Evolutionary conservation across 306 rosid species (phyloP).

Genomic region (Ziziphus jujuba): DNA sequence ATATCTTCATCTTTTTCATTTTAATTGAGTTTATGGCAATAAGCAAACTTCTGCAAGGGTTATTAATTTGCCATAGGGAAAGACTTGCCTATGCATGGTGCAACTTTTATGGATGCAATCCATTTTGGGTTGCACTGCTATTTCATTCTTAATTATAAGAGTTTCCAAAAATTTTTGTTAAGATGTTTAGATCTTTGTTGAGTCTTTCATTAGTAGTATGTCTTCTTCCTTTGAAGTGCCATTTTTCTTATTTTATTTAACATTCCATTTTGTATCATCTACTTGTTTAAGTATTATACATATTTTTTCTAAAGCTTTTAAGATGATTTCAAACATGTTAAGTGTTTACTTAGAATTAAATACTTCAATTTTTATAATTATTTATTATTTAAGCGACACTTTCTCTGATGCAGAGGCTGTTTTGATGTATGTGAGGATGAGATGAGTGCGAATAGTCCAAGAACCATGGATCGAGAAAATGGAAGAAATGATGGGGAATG

Average conservation of each 20-base stretch:
- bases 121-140: background rate
- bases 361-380: background rate
- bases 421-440: conserved; percentile 67
- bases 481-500: conserved; percentile 55
- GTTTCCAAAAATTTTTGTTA: background rate
- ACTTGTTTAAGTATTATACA: background rate
- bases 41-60: background rate
- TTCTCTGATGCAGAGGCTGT: conserved; percentile 66
- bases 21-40: background rate
- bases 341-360: background rate
- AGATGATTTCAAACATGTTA: too few species aligned
- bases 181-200: background rate
- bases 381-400: conserved; percentile 12
- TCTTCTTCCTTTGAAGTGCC: background rate
- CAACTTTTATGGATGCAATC: background rate
- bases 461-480: conserved; percentile 45
- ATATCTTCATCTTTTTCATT: background rate
- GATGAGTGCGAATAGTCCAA: conserved; percentile 53
- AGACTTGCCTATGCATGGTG: background rate
- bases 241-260: too few species aligned
- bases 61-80: background rate
- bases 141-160: background rate
- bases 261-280: background rate
- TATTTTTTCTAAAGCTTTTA: background rate
- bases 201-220: background rate